These are phyloP conservation scores for Penicillium corylophilum DNA, from an alignment of 2,329 filamentous ascomycete genomes.

Conservation along the genomic window DNA sequence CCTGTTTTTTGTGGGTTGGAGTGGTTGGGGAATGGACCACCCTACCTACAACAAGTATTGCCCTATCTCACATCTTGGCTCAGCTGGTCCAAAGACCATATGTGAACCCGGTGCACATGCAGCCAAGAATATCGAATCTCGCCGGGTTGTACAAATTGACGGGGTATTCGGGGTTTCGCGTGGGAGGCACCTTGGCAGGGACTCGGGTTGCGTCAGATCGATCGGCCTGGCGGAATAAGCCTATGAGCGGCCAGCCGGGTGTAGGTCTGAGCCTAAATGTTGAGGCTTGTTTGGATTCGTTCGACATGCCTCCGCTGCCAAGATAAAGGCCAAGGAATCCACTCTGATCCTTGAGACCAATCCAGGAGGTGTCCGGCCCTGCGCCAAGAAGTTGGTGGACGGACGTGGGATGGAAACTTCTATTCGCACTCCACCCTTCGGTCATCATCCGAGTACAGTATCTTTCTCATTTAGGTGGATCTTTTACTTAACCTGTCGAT, in stretches of 20 bases:
- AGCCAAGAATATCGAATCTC: background rate
- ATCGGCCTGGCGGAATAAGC: background rate
- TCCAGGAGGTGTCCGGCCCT: background rate
- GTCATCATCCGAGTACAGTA: slow-evolving; percentile 5
- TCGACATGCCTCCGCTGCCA: slow-evolving; percentile 1
- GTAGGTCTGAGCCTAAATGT: background rate
- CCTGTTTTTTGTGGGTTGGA: background rate
- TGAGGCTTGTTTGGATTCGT: slow-evolving; percentile 11
- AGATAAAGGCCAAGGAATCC: slow-evolving; percentile 2
- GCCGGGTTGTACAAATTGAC: background rate
- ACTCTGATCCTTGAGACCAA: background rate
- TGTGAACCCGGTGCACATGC: background rate
- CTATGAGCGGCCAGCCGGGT: slow-evolving; percentile 1
- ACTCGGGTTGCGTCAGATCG: background rate
- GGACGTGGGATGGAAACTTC: background rate
- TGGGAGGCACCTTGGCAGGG: background rate
- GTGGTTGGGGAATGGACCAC: background rate
- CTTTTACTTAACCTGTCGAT: background rate
- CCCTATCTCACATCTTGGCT: background rate
- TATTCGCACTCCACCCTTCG: slow-evolving; percentile 4
- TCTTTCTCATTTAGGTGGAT: background rate
- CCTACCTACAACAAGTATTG: background rate
- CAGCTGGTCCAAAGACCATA: background rate
- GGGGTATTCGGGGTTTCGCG: background rate
- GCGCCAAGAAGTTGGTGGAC: background rate